phyloP scores from a whole-genome alignment of 1,284 basidiomycete genomes.

The Tausonia pullulans region DNA sequence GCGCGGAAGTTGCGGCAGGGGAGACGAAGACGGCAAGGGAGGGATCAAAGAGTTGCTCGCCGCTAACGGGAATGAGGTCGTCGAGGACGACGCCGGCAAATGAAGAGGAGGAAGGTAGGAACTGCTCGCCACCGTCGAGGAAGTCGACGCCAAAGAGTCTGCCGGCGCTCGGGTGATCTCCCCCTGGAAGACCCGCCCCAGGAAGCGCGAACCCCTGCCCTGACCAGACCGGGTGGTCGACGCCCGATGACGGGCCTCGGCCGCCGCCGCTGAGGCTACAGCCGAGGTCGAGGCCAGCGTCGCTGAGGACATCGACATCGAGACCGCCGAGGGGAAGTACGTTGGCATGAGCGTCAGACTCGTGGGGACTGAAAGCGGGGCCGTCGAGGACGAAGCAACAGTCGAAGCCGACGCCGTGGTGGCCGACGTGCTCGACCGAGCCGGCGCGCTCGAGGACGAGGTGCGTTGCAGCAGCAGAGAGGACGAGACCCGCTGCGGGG shows the following conservation, averaged over 20 bases:
- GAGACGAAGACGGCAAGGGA: too few species aligned
- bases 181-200: constrained; percentile 8
- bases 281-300: background rate
- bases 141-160: too few species aligned
- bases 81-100: too few species aligned
- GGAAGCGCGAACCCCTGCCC: constrained; percentile 9
- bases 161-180: too few species aligned
- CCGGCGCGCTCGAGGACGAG: too few species aligned
- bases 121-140: too few species aligned
- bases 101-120: too few species aligned
- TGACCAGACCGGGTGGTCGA: constrained; percentile 5
- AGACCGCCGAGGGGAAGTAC: background rate
- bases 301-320: background rate
- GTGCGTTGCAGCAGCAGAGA: background rate
- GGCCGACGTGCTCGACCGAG: too few species aligned
- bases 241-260: background rate
- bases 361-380: background rate
- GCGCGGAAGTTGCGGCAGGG: too few species aligned
- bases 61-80: too few species aligned
- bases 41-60: too few species aligned
- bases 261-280: background rate
- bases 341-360: too few species aligned
- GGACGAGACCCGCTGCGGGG: constrained; percentile 14
- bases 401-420: background rate
- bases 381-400: background rate